A percentile compares a stretch with the other conserved stretches of the same genome.
Evolutionary conservation across 129 eudicot species (phyloP).

Genomic region (Tanacetum coccineum): DNA sequence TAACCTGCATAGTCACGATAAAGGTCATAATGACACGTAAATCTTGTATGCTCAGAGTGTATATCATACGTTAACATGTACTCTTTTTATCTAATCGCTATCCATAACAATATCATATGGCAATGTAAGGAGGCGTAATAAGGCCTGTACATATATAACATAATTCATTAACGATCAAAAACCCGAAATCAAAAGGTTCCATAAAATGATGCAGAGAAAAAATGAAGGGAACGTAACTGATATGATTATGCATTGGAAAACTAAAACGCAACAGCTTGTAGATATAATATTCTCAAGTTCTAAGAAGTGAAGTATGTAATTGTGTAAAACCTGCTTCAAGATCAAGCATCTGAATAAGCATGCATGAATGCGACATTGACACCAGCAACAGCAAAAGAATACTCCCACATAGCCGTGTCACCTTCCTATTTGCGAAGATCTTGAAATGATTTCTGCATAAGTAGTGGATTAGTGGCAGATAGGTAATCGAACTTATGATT

Average conservation of each 20-base stretch:
- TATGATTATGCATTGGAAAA: background rate
- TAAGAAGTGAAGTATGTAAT: background rate
- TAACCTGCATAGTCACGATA: no score
- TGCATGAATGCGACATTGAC: slow-evolving; percentile 98
- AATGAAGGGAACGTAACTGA: background rate
- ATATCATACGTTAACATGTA: no score
- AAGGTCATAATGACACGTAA: no score
- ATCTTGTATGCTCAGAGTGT: no score
- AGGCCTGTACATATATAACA: background rate
- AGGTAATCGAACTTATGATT: no score
- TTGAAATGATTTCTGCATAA: slow-evolving; percentile 83
- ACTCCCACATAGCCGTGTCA: slow-evolving; percentile 92
- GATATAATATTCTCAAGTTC: background rate
- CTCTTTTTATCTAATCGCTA: no score
- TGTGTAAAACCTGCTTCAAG: slow-evolving; percentile 73
- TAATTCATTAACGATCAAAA: background rate
- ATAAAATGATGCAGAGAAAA: background rate
- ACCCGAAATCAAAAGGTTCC: background rate
- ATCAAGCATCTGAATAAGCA: slow-evolving; percentile 99
- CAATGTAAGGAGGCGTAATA: background rate
- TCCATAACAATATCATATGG: no score
- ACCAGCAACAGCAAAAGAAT: slow-evolving; percentile 99
- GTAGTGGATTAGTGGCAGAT: background rate
- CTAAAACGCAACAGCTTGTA: background rate
- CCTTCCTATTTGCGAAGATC: slow-evolving; percentile 90